These are phyloP conservation scores for Penicillium sp. DNA, from an alignment of 2,329 filamentous ascomycete genomes.

Conservation along the genomic window DNA sequence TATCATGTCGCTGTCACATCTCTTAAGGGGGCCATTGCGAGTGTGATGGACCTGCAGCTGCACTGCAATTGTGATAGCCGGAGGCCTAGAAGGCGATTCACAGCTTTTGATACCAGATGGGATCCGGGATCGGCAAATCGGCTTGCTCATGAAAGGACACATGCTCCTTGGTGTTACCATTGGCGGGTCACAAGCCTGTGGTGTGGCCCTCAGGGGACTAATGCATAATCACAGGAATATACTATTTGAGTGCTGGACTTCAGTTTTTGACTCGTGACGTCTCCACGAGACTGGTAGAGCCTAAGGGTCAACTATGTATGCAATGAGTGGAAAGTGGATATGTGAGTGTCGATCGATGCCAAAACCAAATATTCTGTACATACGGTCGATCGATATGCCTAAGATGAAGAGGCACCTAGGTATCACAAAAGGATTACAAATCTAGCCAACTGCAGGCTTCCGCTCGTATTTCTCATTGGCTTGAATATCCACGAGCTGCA, in stretches of 20 bases:
- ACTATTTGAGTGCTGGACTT: slow-evolving; percentile 24
- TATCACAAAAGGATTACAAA: neutral
- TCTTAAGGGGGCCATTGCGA: slow-evolving; percentile 17
- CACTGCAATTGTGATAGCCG: no score
- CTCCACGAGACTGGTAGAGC: neutral
- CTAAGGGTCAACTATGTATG: neutral
- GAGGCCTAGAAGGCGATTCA: neutral
- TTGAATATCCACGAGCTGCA: neutral
- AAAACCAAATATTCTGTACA: neutral
- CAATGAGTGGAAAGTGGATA: neutral
- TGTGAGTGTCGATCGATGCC: neutral
- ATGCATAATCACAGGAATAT: slow-evolving; percentile 20
- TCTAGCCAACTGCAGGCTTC: no score
- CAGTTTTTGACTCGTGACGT: slow-evolving; percentile 11
- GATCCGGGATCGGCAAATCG: slow-evolving; percentile 13
- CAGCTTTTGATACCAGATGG: neutral
- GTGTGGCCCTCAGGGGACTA: slow-evolving; percentile 7
- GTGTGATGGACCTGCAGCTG: slow-evolving; percentile 6
- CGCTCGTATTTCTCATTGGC: neutral
- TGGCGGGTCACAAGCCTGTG: slow-evolving; percentile 20
- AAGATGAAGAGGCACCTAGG: no score
- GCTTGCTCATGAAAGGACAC: slow-evolving; percentile 23
- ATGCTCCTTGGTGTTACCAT: slow-evolving; percentile 22
- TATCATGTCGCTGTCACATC: slow-evolving; percentile 20
- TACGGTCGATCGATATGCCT: neutral